These are phyloP conservation scores for Solanum hybrid DNA, from an alignment of 305 asterid genomes.

Conservation along the genomic window DNA sequence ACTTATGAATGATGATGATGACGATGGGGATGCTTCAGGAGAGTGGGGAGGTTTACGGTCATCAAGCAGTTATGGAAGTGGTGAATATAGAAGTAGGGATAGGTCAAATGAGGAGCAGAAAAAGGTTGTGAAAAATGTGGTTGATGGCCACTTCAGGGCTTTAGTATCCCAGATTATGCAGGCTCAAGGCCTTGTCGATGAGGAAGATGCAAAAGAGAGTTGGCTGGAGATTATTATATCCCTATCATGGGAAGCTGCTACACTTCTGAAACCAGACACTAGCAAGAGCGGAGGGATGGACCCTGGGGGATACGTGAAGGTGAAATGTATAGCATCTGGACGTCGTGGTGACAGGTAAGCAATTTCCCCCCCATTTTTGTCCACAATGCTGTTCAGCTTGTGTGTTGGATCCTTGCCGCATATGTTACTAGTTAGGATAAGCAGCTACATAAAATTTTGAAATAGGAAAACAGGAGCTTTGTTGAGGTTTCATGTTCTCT, in stretches of 20 bases:
- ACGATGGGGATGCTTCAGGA: constrained; percentile 69
- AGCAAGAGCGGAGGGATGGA: constrained; percentile 97
- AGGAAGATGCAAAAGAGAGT: constrained; percentile 65
- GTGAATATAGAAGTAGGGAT: constrained; percentile 68
- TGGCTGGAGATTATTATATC: constrained; percentile 90
- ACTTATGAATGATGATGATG: constrained; percentile 41
- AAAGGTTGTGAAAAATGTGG: constrained; percentile 73
- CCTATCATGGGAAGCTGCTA: constrained; percentile 97
- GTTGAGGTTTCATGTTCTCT: not conserved
- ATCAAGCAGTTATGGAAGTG: constrained; percentile 76
- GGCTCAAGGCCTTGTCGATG: constrained; percentile 75
- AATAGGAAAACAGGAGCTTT: not conserved
- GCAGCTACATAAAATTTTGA: not conserved
- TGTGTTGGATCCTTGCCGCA: not conserved
- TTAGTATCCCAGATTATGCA: constrained; percentile 87
- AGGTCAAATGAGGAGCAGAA: constrained; percentile 82
- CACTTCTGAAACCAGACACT: constrained; percentile 74
- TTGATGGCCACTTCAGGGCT: constrained; percentile 92
- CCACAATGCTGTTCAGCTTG: not conserved
- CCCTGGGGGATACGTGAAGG: constrained; percentile 91
- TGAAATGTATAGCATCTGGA: constrained; percentile 88
- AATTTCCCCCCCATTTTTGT: not conserved
- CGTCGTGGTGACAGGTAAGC: constrained; percentile 79
- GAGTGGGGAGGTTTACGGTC: constrained; percentile 69
- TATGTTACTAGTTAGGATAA: not conserved